Evolutionary conservation across 2,329 filamentous ascomycete genomes (phyloP), one percentile per base, ranked within the genome.

Genomic region (Hymenoscyphus fraxineus): DNA sequence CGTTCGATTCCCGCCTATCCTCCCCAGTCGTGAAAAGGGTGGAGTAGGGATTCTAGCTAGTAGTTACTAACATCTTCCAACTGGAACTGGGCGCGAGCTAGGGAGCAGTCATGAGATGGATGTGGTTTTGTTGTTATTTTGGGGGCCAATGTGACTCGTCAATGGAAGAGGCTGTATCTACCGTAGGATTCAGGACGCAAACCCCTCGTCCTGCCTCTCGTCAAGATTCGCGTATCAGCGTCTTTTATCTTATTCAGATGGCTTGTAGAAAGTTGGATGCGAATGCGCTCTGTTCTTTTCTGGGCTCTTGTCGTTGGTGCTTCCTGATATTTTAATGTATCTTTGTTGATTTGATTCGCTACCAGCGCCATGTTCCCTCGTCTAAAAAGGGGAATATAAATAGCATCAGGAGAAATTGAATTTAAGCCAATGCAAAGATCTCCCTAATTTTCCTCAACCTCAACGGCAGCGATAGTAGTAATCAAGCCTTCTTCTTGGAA

Each of bases 111-210:
- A 35, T 35, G 35, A 35, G 0, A 19, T 19, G 44, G 19, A 47
- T n/a, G 44, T 47, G 44, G 44, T 47, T 47, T 6, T 10, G 44
- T 16, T 22, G n/a, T 19, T 47, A n/a, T 22, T 47, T 19, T 47
- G n/a, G 44, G 10, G 44, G 19, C 19, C 44, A 47, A 12, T 47
- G 44, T 47, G 44, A 47, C 44, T 47, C 44, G 44, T 16, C 35
- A 40, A 59, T 9, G 0, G 38, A 39, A 10, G 35, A 41, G 10
- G 44, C 35, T 35, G 35, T 57, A 57, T 31, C n/a, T 40, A 39
- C 57, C 31, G 57, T 22, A 59, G 57, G 57, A 59, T 59, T 38
- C 31, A 59, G 57, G 57, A 59, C 38, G 56, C 32, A 44, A 35
- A 35, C 35, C n/a, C 44, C 16, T 16, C n/a, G n/a, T 19, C 44